Percentiles rank a stretch among this genome's conserved stretches.
These are phyloP conservation scores for Fraxinus sp. DNA, from an alignment of 305 asterid genomes.

Conservation along the genomic window DNA sequence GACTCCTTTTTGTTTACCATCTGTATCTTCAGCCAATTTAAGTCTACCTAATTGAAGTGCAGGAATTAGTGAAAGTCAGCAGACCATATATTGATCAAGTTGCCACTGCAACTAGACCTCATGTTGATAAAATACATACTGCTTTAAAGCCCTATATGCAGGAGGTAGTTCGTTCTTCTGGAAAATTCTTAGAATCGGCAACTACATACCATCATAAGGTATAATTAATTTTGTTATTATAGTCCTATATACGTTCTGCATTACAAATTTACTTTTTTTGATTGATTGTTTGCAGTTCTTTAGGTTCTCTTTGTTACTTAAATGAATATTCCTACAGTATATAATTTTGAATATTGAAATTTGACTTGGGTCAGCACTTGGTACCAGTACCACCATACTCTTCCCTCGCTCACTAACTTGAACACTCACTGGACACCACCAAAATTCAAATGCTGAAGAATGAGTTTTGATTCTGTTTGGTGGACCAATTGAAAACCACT, in stretches of 20 bases:
- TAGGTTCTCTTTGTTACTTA: not conserved
- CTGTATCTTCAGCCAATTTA: conserved; percentile 22
- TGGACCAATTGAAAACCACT: not conserved
- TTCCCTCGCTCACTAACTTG: not conserved
- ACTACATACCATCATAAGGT: conserved; percentile 82
- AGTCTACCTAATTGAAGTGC: conserved; percentile 26
- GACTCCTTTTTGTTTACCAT: conserved; percentile 9
- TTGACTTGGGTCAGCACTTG: not conserved
- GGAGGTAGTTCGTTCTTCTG: conserved; percentile 53
- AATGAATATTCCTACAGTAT: not conserved
- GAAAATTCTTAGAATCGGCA: conserved; percentile 71
- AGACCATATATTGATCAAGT: conserved; percentile 77
- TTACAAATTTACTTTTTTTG: not conserved
- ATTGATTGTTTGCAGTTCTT: not conserved
- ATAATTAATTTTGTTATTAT: not conserved
- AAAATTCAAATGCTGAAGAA: not conserved
- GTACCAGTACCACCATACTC: not conserved
- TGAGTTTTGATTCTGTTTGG: not conserved
- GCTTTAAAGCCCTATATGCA: conserved; percentile 61
- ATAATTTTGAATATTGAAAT: not conserved
- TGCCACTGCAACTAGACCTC: conserved; percentile 77
- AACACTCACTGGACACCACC: not conserved
- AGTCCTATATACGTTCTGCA: not conserved
- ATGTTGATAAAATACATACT: conserved; percentile 56
- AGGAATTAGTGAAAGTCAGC: conserved; percentile 68